Base-by-base conservation (phyloP, 176 grass and related monocot species). In the Guadua angustifolia region DNA sequence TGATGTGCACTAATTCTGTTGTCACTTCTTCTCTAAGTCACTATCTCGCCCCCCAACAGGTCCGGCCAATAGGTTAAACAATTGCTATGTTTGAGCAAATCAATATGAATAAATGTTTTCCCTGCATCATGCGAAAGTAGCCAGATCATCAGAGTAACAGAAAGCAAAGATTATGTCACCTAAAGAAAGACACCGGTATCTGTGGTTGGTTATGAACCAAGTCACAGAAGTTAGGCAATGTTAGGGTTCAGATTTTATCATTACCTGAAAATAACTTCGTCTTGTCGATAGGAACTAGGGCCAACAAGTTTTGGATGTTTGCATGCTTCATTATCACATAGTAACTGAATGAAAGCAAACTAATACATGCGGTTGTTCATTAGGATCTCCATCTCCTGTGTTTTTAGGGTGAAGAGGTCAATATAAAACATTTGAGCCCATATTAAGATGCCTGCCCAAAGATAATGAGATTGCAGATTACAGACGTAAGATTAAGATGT, bases 71-170 rank as follows among this genome's bases (percentile, higher is more conserved):
- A 40, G 56, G 29, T 65, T 70, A 32, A 66, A 75, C 18, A 85
- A 73, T 79, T 15, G 10, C 35, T 50, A 74, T 64, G 26, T 68
- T 52, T 60, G 51, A 56, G 57, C 17, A 75, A 32, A 32, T 61
- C 60, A 75, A 74, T 61, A 75, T 68, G 5, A 50, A 62, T 1
- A 74, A 74, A 60, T 57, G 26, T 72, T 44, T n/a, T 52, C 22
- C 18, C 21, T 66, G 73, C 21, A 21, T 73, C 35, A 90, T 86
- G 56, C 51, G 56, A 86, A 73, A 77, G 66, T 71, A 57, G 38
- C 21, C 68, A 64, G 66, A 75, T 68, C 53, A 75, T 75, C 60
- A 80, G 13, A 50, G 45, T 40, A 79, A 68, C 29, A 65, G 36
- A 82, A 86, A 58, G 73, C 73, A 78, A 36, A 77, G 1, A 14